Evolutionary conservation across 306 rosid genomes (phyloP).

Genomic region (Cucumis cinereus): DNA sequence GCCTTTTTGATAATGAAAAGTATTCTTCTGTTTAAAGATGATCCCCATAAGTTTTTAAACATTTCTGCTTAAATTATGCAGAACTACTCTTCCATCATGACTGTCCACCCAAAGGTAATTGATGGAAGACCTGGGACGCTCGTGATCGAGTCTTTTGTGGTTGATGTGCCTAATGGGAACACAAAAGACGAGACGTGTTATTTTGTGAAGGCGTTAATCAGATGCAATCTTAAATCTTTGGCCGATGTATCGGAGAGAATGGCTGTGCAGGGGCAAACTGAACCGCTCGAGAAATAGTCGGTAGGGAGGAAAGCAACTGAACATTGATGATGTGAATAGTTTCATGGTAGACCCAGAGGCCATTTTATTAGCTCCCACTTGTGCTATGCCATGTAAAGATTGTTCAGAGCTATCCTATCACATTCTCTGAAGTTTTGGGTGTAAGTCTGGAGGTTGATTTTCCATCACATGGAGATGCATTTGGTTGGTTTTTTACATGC

Average conservation of each 20-base stretch:
- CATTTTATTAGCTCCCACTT: neutral
- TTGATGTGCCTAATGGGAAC: slow-evolving; percentile 91
- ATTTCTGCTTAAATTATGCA: slow-evolving; percentile 23
- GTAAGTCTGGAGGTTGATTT: slow-evolving; percentile 24
- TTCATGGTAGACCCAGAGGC: slow-evolving; percentile 3
- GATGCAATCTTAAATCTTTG: slow-evolving; percentile 90
- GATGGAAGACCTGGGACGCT: slow-evolving; percentile 91
- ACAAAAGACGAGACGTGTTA: slow-evolving; percentile 89
- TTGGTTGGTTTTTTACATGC: slow-evolving; percentile 24
- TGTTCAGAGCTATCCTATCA: slow-evolving; percentile 53
- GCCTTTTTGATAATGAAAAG: neutral
- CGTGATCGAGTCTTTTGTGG: slow-evolving; percentile 90
- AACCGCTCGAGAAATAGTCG: slow-evolving; percentile 41
- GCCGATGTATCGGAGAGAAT: slow-evolving; percentile 96
- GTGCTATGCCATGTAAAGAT: slow-evolving; percentile 35
- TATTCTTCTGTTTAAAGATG: neutral
- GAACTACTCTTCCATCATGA: slow-evolving; percentile 87
- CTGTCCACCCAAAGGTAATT: slow-evolving; percentile 76
- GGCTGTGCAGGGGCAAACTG: slow-evolving; percentile 77
- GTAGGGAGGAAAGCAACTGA: slow-evolving; percentile 14
- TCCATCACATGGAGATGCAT: slow-evolving; percentile 35
- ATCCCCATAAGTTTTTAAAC: neutral
- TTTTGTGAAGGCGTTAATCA: slow-evolving; percentile 81
- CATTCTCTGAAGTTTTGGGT: slow-evolving; percentile 53
- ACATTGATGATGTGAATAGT: slow-evolving; percentile 9